These are phyloP conservation scores for Mycena pura DNA, from an alignment of 768 basidiomycete species.

Conservation along the genomic window DNA sequence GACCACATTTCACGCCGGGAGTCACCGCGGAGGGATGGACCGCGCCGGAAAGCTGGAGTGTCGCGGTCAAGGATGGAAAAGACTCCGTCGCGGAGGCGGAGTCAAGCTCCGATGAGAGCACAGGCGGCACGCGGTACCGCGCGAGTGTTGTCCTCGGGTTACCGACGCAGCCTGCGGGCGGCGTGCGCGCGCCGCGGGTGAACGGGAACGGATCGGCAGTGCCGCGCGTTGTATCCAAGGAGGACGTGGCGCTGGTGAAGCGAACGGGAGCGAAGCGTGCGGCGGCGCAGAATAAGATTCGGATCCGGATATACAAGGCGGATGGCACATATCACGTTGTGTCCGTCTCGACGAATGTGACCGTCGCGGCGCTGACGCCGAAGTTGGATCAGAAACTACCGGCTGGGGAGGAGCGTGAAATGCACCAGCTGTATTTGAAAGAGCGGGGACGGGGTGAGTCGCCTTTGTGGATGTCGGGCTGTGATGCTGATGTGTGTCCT, in stretches of 20 bases:
- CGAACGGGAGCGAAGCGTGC: constrained; percentile 1
- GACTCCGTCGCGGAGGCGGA: constrained; percentile 32
- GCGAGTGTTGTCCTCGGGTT: too few species aligned
- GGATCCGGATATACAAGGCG: constrained; percentile 82
- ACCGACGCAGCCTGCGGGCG: too few species aligned
- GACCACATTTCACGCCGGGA: constrained; percentile 19
- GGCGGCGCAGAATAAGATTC: constrained; percentile 56
- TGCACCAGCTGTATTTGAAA: constrained; percentile 75
- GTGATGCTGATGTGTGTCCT: not conserved
- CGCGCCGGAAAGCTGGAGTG: constrained; percentile 81
- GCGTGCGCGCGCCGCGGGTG: too few species aligned
- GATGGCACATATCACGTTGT: constrained; percentile 78
- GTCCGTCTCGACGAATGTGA: constrained; percentile 65
- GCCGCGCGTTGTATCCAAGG: not conserved
- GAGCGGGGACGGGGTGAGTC: constrained; percentile 76
- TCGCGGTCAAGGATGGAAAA: constrained; percentile 51
- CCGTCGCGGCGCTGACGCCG: constrained; percentile 34
- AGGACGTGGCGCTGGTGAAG: not conserved
- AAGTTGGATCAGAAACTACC: constrained; percentile 26
- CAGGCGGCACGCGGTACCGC: constrained; percentile 16
- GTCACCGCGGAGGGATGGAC: constrained; percentile 52
- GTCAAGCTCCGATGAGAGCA: constrained; percentile 40
- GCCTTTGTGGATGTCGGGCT: not conserved
- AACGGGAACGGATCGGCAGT: too few species aligned
- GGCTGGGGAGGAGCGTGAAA: constrained; percentile 50